Conservation (phyloP, 371 early-diverging fungal genomes). For the Mucor ambiguus region DNA sequence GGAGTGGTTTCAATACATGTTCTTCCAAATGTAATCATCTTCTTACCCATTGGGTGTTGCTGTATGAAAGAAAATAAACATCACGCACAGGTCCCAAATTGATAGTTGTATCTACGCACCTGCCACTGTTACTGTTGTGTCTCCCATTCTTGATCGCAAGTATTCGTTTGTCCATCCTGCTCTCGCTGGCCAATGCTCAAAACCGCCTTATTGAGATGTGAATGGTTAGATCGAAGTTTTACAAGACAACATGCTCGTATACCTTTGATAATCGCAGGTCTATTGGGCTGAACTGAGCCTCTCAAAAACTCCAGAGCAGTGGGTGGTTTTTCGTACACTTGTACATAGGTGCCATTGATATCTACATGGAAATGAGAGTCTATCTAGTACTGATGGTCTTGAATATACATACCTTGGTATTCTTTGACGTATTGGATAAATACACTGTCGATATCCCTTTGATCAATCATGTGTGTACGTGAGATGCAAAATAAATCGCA, state of each 20-base stretch:
- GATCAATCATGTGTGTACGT: neutral
- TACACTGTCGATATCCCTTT: constrained; percentile 25
- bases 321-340: constrained; percentile 35
- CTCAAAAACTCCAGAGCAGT: constrained; percentile 45
- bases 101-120: constrained; percentile 26
- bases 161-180: constrained; percentile 67
- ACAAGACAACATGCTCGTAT: neutral
- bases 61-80: constrained; percentile 1
- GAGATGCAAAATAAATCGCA: neutral
- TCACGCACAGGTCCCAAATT: neutral
- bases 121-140: constrained; percentile 63
- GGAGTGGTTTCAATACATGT: neutral
- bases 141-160: constrained; percentile 48
- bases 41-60: constrained; percentile 51
- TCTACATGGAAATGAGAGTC: constrained; percentile 24
- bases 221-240: too few species aligned
- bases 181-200: constrained; percentile 66
- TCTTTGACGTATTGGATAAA: constrained; percentile 39
- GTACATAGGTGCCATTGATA: constrained; percentile 41
- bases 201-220: constrained; percentile 20
- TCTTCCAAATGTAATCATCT: too few species aligned
- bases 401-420: constrained; percentile 40
- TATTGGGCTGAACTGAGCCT: constrained; percentile 43
- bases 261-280: constrained; percentile 50
- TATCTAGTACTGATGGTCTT: neutral